These are phyloP conservation scores for Theileria orientalis DNA, from an alignment of 169 alveolate genomes.

Conservation along the genomic window DNA sequence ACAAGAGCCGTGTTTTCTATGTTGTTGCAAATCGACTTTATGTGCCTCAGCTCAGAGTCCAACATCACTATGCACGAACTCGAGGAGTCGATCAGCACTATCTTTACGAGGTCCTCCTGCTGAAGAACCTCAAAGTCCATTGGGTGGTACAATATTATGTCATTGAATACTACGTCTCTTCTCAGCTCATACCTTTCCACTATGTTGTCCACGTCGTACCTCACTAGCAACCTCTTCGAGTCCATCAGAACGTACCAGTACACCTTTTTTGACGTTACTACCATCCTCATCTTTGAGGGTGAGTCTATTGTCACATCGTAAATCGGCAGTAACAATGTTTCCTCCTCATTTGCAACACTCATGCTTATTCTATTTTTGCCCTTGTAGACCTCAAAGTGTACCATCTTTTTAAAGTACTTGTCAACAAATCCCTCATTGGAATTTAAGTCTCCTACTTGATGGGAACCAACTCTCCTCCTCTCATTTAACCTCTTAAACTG, in stretches of 20 bases:
- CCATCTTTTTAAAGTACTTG: background rate
- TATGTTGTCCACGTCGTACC: background rate
- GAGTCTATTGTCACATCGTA: background rate
- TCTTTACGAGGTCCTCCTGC: background rate
- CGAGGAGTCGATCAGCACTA: slow-evolving; percentile 10
- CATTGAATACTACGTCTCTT: background rate
- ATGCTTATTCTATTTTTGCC: background rate
- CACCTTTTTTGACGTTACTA: background rate
- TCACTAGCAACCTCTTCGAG: slow-evolving; percentile 3
- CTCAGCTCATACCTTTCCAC: background rate
- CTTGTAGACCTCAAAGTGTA: slow-evolving; percentile 23
- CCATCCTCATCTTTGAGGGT: slow-evolving; percentile 19
- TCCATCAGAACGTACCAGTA: slow-evolving; percentile 9
- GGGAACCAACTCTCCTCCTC: background rate
- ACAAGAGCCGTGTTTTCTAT: background rate
- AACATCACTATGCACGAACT: slow-evolving; percentile 9
- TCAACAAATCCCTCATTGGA: background rate
- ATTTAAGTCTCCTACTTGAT: slow-evolving; percentile 10
- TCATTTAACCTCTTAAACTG: background rate
- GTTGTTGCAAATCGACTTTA: background rate
- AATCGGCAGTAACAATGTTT: slow-evolving; percentile 25
- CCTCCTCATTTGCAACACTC: slow-evolving; percentile 35
- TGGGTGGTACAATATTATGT: background rate
- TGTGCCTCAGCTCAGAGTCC: background rate
- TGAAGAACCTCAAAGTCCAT: slow-evolving; percentile 27